phyloP scores from a whole-genome alignment of 129 eudicot genomes.

The Chrysanthemum lavandulifolium region DNA sequence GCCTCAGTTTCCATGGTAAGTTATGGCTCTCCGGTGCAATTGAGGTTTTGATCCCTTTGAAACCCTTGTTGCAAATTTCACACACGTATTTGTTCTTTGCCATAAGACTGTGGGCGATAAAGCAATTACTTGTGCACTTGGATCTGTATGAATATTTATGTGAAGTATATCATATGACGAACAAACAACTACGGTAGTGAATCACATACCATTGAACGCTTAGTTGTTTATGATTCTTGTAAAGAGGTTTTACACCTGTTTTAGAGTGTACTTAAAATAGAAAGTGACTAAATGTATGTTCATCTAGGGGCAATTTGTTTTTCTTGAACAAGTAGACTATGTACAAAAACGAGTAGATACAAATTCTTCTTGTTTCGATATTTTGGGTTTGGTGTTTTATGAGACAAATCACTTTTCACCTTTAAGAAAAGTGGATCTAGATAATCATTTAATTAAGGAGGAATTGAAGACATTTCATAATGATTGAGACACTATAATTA shows the following conservation, averaged over 20 bases:
- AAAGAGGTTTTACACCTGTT: too few species aligned
- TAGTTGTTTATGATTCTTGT: too few species aligned
- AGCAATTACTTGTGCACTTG: conserved; percentile 44
- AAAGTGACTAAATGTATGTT: neutral
- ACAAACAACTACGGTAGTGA: too few species aligned
- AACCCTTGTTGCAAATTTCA: conserved; percentile 46
- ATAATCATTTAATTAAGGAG: neutral
- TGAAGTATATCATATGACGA: neutral
- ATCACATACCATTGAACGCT: too few species aligned
- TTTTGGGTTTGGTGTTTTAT: too few species aligned
- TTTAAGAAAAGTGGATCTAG: conserved; percentile 16
- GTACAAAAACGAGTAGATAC: too few species aligned
- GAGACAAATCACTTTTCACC: too few species aligned
- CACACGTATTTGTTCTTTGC: conserved; percentile 43
- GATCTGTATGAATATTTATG: conserved; percentile 22
- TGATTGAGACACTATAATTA: too few species aligned
- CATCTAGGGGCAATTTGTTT: neutral
- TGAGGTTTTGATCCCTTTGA: conserved; percentile 43
- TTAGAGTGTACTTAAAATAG: too few species aligned
- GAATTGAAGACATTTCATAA: too few species aligned
- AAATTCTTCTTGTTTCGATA: too few species aligned
- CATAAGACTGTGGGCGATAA: conserved; percentile 46
- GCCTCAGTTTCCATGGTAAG: conserved; percentile 45
- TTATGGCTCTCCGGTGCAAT: conserved; percentile 41
- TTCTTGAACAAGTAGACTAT: too few species aligned